Evolutionary conservation across 805 yeast species (phyloP).

Genomic region (Zygotorulaspora sp.): DNA sequence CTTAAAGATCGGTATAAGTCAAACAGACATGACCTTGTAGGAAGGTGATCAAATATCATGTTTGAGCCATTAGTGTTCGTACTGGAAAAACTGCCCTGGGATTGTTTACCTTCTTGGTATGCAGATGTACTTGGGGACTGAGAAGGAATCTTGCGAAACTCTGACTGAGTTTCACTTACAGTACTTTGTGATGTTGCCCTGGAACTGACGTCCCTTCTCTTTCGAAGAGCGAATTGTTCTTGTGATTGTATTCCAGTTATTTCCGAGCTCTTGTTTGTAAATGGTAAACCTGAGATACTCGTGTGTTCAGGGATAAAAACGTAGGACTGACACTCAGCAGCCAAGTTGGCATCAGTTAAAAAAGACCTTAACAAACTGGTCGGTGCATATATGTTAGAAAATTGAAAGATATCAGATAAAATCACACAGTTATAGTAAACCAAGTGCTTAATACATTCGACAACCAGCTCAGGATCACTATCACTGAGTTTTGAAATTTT

Average conservation of each 20-base stretch:
- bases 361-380: constrained; percentile 72
- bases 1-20: constrained; percentile 70
- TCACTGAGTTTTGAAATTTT: constrained; percentile 74
- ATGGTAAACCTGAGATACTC: constrained; percentile 31
- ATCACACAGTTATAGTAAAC: constrained; percentile 85
- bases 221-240: constrained; percentile 9
- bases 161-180: constrained; percentile 13
- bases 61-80: constrained; percentile 12
- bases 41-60: constrained; percentile 33
- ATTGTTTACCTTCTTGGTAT: constrained; percentile 12
- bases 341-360: constrained; percentile 58
- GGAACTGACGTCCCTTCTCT: constrained; percentile 17
- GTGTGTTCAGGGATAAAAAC: constrained; percentile 47
- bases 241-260: constrained; percentile 9
- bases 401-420: constrained; percentile 83
- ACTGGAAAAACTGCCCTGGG: constrained; percentile 17
- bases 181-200: constrained; percentile 27
- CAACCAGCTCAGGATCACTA: constrained; percentile 72
- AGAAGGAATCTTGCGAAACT: constrained; percentile 3
- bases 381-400: constrained; percentile 81
- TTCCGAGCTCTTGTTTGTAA: constrained; percentile 17
- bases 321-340: constrained; percentile 81
- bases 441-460: constrained; percentile 85
- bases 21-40: constrained; percentile 64
- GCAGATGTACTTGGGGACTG: constrained; percentile 4